Base-by-base conservation (phyloP, 164 flowering plant genomes). In the Macadamia integrifolia region DNA sequence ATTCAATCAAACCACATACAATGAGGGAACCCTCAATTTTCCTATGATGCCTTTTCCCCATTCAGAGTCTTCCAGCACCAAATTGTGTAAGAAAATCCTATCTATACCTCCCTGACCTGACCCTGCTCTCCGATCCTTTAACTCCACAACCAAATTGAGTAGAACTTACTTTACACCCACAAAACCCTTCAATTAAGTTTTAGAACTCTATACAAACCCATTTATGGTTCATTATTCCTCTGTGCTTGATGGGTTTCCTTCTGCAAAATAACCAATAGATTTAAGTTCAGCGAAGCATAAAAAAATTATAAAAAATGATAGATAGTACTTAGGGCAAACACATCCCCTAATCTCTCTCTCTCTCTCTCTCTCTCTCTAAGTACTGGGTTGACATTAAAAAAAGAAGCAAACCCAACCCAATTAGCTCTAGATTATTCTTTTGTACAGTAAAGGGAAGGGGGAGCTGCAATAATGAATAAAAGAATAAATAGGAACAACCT, bases 151-250 rank as follows among this genome's bases (percentile, higher is more conserved):
- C 43, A 31, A 44, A 31, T 48, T 18, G 60, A 66, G 23, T 23
- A 23, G 67, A 29, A 62, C 62, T 43, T 58, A 64, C 77, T 67
- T 67, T 61, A 65, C 66, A 69, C 68, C 69, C 61, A 43, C 66
- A 15, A 71, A 1, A 30, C 64, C 64, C 72, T 50, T 61, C 63
- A 66, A 57, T 50, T 53, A 60, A 62, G 12, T 66, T 50, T 53
- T 64, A 62, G 15, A 69, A 42, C 60, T 68, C 61, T 75, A 65
- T 17, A 56, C 29, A 65, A n/a, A 48, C 46, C 5, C 60, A 13
- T 48, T 6, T 60, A 30, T 50, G 11, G 6, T 32, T 49, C 30
- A 57, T 65, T 65, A 35, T 30, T 66, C 61, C 62, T 29, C 71
- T 32, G 30, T 3, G 64, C 2, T 29, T 48, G 58, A 57, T 4